These are phyloP conservation scores for Rhizopus stolonifer DNA, from an alignment of 371 early-diverging fungal species.

Conservation along the genomic window DNA sequence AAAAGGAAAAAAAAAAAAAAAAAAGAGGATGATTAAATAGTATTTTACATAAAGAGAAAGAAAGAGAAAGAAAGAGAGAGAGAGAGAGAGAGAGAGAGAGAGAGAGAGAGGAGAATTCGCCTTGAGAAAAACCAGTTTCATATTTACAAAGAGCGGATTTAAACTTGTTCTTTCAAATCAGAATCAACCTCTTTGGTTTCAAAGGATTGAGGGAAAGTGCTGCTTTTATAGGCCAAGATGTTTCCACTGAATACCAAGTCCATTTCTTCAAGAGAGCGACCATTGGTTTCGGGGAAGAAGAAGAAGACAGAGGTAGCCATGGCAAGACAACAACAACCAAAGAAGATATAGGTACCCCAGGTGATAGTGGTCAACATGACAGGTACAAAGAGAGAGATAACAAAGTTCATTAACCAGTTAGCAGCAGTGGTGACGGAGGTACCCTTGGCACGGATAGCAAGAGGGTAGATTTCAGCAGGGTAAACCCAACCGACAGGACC, in stretches of 20 bases:
- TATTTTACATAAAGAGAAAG: background rate
- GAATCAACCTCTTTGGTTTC: slow-evolving; percentile 7
- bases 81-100: background rate
- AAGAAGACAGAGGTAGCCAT: slow-evolving; percentile 39
- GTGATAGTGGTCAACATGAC: slow-evolving; percentile 45
- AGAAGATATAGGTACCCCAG: slow-evolving; percentile 61
- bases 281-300: slow-evolving; percentile 62
- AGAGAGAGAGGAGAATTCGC: background rate
- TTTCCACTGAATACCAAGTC: slow-evolving; percentile 51
- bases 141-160: background rate
- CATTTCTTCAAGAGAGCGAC: slow-evolving; percentile 60
- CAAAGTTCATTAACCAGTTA: slow-evolving; percentile 65
- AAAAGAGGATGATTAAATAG: no score
- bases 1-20: no score
- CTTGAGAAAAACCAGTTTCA: background rate
- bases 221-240: slow-evolving; percentile 20
- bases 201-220: background rate
- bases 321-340: slow-evolving; percentile 49
- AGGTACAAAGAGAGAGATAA: slow-evolving; percentile 46
- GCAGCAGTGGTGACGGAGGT: slow-evolving; percentile 60
- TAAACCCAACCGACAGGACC: slow-evolving; percentile 57
- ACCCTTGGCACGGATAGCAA: slow-evolving; percentile 51
- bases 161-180: background rate
- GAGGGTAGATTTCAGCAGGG: slow-evolving; percentile 68
- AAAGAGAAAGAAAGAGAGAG: background rate